phyloP scores from a whole-genome alignment of 2,329 filamentous ascomycete genomes.

The Hymenoscyphus salicellus region DNA sequence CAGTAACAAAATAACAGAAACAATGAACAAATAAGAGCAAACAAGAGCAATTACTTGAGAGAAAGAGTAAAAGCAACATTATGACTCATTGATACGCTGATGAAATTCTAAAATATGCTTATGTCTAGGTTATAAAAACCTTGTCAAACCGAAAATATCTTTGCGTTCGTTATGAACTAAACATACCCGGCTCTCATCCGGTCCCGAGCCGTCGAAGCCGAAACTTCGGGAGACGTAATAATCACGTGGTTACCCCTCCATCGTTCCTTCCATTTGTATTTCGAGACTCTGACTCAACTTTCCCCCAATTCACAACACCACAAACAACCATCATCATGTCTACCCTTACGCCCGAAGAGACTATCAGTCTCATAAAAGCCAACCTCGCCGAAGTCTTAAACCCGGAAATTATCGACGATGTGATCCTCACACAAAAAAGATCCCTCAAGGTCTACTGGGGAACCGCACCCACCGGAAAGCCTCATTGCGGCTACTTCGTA shows the following conservation, averaged over 20 bases:
- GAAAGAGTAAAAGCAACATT: too few species aligned
- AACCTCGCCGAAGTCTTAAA: constrained; percentile 83
- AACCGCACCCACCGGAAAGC: constrained; percentile 62
- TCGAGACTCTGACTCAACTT: constrained; percentile 4
- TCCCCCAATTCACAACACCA: neutral
- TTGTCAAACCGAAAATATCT: too few species aligned
- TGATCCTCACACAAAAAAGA: constrained; percentile 66
- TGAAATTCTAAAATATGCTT: too few species aligned
- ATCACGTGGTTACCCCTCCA: constrained; percentile 1
- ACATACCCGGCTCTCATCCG: neutral
- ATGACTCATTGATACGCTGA: too few species aligned
- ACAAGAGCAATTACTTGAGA: too few species aligned
- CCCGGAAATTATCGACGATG: constrained; percentile 74
- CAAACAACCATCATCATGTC: constrained; percentile 29
- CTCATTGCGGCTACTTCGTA: constrained; percentile 80
- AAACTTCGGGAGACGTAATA: neutral
- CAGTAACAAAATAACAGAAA: too few species aligned
- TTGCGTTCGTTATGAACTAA: neutral
- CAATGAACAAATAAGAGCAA: too few species aligned
- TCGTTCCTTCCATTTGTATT: neutral
- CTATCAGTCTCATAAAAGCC: constrained; percentile 71
- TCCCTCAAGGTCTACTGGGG: constrained; percentile 83
- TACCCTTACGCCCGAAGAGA: constrained; percentile 50
- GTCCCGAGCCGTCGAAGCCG: neutral
- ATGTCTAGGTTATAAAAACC: too few species aligned